Conservation (phyloP, 2,329 filamentous ascomycete species). For the Basipetospora chlamydospora region DNA sequence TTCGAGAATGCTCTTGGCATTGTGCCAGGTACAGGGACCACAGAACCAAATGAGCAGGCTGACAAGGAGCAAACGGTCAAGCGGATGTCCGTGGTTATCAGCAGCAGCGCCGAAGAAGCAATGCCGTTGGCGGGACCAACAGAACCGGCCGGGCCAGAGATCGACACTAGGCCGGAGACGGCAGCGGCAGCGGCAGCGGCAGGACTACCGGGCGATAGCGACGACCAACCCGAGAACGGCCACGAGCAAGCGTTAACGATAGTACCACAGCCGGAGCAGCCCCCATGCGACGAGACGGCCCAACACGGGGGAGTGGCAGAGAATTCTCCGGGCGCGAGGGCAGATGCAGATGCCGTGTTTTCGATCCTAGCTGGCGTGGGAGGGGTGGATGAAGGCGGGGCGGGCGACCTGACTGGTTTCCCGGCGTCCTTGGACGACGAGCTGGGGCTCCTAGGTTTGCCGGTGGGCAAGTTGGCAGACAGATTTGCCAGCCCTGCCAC, state of each 20-base stretch:
- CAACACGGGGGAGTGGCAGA: no score
- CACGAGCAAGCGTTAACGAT: neutral
- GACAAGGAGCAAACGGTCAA: no score
- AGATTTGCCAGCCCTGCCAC: no score
- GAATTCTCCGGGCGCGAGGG: no score
- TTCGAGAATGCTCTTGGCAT: neutral
- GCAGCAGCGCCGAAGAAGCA: no score
- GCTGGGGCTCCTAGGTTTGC: neutral
- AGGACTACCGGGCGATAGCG: neutral
- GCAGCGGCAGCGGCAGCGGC: neutral
- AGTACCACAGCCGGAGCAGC: neutral
- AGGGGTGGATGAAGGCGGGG: neutral
- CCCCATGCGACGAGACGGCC: neutral
- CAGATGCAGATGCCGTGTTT: neutral
- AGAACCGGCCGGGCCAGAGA: conserved; percentile 1
- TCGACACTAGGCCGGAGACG: neutral
- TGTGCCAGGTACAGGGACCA: conserved; percentile 1
- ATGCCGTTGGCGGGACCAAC: conserved; percentile 1
- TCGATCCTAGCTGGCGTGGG: conserved; percentile 1
- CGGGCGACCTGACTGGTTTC: neutral
- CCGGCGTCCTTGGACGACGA: conserved; percentile 2
- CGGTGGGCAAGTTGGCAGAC: no score
- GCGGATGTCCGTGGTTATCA: no score
- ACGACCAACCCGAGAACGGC: neutral
- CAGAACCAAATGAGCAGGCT: conserved; percentile 1